These are phyloP conservation scores for Carex pumila DNA, from an alignment of 176 grass and related monocot genomes.

Conservation along the genomic window DNA sequence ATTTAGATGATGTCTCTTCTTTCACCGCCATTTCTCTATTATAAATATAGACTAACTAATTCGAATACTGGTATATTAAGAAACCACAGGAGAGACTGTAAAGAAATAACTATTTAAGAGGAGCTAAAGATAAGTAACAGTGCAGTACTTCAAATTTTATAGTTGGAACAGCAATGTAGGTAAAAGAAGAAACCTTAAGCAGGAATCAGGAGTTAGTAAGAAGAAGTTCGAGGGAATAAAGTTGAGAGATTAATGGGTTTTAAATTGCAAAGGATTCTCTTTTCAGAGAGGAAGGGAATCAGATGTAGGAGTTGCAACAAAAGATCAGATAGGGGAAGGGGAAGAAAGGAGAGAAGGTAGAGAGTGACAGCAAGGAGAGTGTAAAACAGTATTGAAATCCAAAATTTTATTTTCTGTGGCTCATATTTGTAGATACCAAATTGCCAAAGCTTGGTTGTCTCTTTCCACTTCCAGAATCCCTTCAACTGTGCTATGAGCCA, in stretches of 20 bases:
- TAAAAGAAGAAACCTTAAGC: neutral
- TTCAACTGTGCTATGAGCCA: neutral
- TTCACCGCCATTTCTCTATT: constrained; percentile 33
- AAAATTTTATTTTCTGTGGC: neutral
- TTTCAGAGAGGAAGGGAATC: neutral
- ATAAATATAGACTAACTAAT: neutral
- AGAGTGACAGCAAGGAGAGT: neutral
- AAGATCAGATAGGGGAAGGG: no score
- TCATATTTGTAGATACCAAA: neutral
- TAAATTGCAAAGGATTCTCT: no score
- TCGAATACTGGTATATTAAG: neutral
- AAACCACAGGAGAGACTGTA: neutral
- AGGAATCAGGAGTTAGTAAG: no score
- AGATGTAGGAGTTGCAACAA: neutral
- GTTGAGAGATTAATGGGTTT: no score
- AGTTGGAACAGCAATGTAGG: neutral
- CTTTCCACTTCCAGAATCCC: neutral
- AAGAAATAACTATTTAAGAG: neutral
- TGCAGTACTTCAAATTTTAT: neutral
- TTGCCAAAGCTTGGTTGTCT: neutral
- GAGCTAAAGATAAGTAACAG: neutral
- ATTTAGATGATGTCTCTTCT: constrained; percentile 30
- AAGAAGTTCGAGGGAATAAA: no score
- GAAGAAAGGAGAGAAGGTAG: neutral
- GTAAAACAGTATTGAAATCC: neutral